These are phyloP conservation scores for Amanita phalloides DNA, from an alignment of 768 basidiomycete genomes.

Conservation along the genomic window DNA sequence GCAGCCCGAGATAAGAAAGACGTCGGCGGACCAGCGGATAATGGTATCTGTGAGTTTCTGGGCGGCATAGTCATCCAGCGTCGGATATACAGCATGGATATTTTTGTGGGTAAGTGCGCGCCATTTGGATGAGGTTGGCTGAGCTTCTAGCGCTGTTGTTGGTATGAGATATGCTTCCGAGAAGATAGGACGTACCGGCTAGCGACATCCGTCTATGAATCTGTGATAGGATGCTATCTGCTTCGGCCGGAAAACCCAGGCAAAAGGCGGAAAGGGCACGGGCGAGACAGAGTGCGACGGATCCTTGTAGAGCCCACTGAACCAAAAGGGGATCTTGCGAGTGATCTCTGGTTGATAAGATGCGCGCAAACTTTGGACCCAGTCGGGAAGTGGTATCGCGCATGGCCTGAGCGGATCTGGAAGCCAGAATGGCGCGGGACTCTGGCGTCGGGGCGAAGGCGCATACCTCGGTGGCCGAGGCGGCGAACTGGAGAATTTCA, in stretches of 20 bases:
- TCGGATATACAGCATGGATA: constrained; percentile 58
- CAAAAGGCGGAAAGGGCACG: constrained; percentile 63
- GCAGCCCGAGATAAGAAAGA: constrained; percentile 55
- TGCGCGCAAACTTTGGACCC: constrained; percentile 49
- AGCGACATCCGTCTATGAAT: constrained; percentile 50
- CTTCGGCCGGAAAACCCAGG: constrained; percentile 61
- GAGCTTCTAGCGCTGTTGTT: constrained; percentile 38
- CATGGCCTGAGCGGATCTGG: constrained; percentile 38
- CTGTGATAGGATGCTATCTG: constrained; percentile 53
- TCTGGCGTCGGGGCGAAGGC: constrained; percentile 28
- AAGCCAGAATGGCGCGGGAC: constrained; percentile 21
- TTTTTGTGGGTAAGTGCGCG: constrained; percentile 61
- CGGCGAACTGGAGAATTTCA: constrained; percentile 73
- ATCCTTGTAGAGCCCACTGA: constrained; percentile 67
- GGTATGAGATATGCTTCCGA: constrained; percentile 3
- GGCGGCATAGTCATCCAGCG: constrained; percentile 52
- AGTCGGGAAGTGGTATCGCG: constrained; percentile 53
- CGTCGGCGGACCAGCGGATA: constrained; percentile 59
- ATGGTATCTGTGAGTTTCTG: constrained; percentile 68
- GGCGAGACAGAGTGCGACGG: constrained; percentile 53
- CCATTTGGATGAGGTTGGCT: constrained; percentile 73
- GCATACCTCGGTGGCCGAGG: constrained; percentile 61
- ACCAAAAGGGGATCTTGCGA: constrained; percentile 68
- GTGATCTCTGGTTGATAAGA: constrained; percentile 56
- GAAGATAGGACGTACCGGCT: constrained; percentile 27